phyloP scores from a whole-genome alignment of 192 early-diverging fungal genomes.

The Coemansia sp. region DNA sequence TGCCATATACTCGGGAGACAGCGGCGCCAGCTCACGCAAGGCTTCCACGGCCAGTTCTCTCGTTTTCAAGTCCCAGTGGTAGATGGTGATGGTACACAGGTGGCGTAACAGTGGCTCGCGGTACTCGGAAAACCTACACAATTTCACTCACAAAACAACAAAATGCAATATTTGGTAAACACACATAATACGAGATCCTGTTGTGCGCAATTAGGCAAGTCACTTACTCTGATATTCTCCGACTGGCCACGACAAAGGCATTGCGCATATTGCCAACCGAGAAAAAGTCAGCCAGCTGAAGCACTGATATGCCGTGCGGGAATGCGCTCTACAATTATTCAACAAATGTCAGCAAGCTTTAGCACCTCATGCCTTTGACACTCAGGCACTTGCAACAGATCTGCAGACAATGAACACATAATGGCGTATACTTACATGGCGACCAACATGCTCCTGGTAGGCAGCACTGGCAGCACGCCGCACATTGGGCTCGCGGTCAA shows the following conservation, averaged over 20 bases:
- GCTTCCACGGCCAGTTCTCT: conserved; percentile 78
- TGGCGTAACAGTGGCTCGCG: conserved; percentile 71
- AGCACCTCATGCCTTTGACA: background rate
- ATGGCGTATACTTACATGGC: conserved; percentile 73
- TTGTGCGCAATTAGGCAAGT: conserved; percentile 25
- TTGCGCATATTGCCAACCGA: conserved; percentile 81
- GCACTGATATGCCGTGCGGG: conserved; percentile 91
- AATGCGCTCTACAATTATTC: conserved; percentile 68
- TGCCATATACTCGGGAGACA: conserved; percentile 62
- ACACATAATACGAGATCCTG: background rate
- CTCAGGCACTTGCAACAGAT: background rate
- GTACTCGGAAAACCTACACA: conserved; percentile 70
- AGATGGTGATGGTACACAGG: conserved; percentile 63
- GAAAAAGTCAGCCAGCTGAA: conserved; percentile 93
- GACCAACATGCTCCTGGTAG: conserved; percentile 97
- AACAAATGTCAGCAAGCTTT: background rate
- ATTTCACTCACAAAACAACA: conserved; percentile 31
- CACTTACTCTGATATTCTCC: conserved; percentile 66
- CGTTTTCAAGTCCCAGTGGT: conserved; percentile 89
- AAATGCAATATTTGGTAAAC: background rate
- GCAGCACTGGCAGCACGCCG: conserved; percentile 93
- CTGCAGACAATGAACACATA: background rate
- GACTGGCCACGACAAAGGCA: conserved; percentile 72
- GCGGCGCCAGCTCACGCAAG: conserved; percentile 64
- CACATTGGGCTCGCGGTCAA: conserved; percentile 94